phyloP scores from a whole-genome alignment of 768 basidiomycete species.

The Megacollybia marginata region DNA sequence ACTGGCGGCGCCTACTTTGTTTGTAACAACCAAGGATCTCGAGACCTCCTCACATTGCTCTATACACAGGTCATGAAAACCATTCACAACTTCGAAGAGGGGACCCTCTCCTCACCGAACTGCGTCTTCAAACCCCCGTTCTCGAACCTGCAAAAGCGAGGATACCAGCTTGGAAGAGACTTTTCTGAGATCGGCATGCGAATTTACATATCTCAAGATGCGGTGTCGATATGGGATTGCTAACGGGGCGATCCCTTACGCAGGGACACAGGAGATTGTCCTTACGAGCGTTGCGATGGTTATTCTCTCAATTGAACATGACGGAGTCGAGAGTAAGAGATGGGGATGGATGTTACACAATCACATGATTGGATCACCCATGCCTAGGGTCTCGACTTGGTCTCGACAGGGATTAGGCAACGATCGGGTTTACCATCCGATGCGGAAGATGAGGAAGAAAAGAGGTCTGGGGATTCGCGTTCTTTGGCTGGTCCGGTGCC shows the following conservation, averaged over 20 bases:
- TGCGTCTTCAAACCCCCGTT: slow-evolving; percentile 9
- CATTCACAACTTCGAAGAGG: slow-evolving; percentile 4
- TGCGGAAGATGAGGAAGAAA: too few species aligned
- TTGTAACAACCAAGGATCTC: slow-evolving; percentile 10
- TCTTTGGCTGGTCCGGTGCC: too few species aligned
- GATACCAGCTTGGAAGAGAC: slow-evolving; percentile 9
- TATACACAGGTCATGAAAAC: slow-evolving; percentile 15
- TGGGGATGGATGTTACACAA: slow-evolving; percentile 11
- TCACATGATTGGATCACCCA: too few species aligned
- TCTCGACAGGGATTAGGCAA: too few species aligned
- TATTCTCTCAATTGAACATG: slow-evolving; percentile 13
- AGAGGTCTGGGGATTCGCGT: too few species aligned
- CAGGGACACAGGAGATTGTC: slow-evolving; percentile 12
- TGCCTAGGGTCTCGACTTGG: too few species aligned
- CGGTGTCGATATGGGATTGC: slow-evolving; percentile 10
- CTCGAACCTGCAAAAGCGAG: not conserved
- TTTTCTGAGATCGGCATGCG: slow-evolving; percentile 14
- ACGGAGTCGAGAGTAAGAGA: slow-evolving; percentile 11
- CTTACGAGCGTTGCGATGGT: slow-evolving; percentile 9
- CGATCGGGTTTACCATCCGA: too few species aligned
- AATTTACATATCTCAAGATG: slow-evolving; percentile 12
- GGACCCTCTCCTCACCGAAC: slow-evolving; percentile 15
- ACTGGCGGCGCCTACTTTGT: slow-evolving; percentile 10
- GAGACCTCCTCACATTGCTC: slow-evolving; percentile 12
- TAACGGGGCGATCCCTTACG: slow-evolving; percentile 5